Evolutionary conservation across 2,329 filamentous ascomycete species (phyloP).

Genomic region (Arthrobotrys megalospora): DNA sequence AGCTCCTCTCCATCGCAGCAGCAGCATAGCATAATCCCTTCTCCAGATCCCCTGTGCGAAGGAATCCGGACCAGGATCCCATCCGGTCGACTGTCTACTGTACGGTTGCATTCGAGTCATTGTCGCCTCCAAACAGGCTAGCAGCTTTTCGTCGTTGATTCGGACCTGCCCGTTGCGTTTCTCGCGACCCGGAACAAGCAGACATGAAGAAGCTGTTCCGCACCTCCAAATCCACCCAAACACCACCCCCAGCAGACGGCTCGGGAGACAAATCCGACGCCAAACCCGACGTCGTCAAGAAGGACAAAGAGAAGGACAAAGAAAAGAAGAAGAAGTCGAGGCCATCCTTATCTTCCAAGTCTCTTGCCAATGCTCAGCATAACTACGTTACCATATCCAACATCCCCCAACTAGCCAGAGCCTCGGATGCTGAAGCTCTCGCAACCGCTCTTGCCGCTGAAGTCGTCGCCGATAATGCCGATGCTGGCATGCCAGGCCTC

Average conservation of each 20-base stretch:
- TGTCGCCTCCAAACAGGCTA: not conserved
- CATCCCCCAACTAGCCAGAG: constrained; percentile 54
- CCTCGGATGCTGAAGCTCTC: constrained; percentile 55
- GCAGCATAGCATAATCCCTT: not conserved
- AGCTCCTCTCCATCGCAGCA: constrained; percentile 2
- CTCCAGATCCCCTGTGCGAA: constrained; percentile 1
- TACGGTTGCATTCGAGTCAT: not conserved
- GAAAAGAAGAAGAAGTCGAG: constrained; percentile 51
- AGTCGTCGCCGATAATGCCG: constrained; percentile 53
- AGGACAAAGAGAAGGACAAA: constrained; percentile 36
- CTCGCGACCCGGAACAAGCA: constrained; percentile 5
- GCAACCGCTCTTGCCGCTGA: constrained; percentile 55
- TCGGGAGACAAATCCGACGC: constrained; percentile 31
- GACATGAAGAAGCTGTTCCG: constrained; percentile 58
- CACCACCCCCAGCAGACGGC: constrained; percentile 13
- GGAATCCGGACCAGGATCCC: not conserved
- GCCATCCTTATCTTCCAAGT: constrained; percentile 17
- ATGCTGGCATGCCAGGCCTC: constrained; percentile 46
- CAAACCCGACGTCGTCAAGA: constrained; percentile 31
- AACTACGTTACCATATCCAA: constrained; percentile 38
- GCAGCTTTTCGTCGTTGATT: constrained; percentile 1
- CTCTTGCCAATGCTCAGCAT: constrained; percentile 10
- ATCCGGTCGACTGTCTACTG: not conserved
- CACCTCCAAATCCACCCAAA: constrained; percentile 35
- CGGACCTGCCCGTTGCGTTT: constrained; percentile 35